These are phyloP conservation scores for Beauveria asiatica DNA, from an alignment of 2,329 filamentous ascomycete genomes.

Conservation along the genomic window DNA sequence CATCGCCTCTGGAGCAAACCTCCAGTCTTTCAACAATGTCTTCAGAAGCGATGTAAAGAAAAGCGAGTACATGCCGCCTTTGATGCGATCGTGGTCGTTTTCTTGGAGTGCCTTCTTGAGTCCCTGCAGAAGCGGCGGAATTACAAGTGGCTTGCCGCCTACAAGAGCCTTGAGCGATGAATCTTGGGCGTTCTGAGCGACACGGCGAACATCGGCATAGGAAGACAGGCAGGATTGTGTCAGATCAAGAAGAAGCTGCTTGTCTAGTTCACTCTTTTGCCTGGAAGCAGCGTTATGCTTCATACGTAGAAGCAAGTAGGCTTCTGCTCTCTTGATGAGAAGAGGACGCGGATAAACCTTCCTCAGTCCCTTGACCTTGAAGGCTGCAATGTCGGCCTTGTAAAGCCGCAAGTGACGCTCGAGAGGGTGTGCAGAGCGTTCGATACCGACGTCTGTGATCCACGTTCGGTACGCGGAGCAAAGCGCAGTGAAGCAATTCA, in stretches of 20 bases:
- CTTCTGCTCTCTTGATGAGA: conserved; percentile 85
- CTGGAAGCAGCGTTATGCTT: conserved; percentile 87
- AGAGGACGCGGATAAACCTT: conserved; percentile 90
- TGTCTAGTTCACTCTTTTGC: conserved; percentile 84
- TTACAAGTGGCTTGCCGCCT: conserved; percentile 79
- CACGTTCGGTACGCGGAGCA: conserved; percentile 90
- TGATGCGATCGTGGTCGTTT: conserved; percentile 84
- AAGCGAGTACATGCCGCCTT: conserved; percentile 86
- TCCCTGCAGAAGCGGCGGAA: conserved; percentile 74
- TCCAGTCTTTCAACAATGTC: conserved; percentile 86
- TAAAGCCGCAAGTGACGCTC: conserved; percentile 81
- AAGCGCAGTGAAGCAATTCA: conserved; percentile 85
- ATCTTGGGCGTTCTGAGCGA: conserved; percentile 85
- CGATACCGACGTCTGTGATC: conserved; percentile 96
- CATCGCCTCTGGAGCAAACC: conserved; percentile 85
- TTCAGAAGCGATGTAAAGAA: conserved; percentile 83
- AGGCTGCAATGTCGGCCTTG: conserved; percentile 78
- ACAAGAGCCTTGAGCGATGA: conserved; percentile 88
- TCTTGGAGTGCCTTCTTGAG: conserved; percentile 70
- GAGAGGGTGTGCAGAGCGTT: conserved; percentile 85
- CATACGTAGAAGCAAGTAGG: conserved; percentile 89
- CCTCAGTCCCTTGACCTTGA: conserved; percentile 86
- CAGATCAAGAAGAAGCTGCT: conserved; percentile 73
- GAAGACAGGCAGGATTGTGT: conserved; percentile 82
- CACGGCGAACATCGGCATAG: conserved; percentile 92